phyloP scores from a whole-genome alignment of 805 yeast genomes.

The Clavispora phyllophila region DNA sequence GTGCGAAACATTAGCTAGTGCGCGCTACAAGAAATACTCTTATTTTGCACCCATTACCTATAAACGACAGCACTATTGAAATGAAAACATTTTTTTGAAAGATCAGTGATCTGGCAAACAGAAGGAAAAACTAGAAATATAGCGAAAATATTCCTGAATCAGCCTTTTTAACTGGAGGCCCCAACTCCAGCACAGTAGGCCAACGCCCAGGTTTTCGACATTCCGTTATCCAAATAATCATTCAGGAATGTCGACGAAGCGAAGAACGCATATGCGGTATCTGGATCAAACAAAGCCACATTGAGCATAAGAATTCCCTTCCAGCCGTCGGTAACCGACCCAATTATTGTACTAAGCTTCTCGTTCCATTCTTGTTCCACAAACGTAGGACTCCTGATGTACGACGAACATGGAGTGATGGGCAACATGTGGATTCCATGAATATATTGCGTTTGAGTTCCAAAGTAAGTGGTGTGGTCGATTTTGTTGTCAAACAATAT shows the following conservation, averaged over 20 bases:
- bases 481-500: conserved; percentile 69
- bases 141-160: too few relatives aligned
- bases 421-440: conserved; percentile 82
- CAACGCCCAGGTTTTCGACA: conserved; percentile 58
- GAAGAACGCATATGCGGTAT: conserved; percentile 55
- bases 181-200: conserved; percentile 52
- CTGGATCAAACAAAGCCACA: conserved; percentile 42
- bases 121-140: too few relatives aligned
- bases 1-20: neutral
- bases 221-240: conserved; percentile 53
- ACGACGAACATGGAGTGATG: conserved; percentile 56
- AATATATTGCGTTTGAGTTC: conserved; percentile 53
- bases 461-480: conserved; percentile 71
- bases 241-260: conserved; percentile 22
- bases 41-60: conserved; percentile 1
- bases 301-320: conserved; percentile 48
- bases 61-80: neutral
- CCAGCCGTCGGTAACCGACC: conserved; percentile 54
- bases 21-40: neutral
- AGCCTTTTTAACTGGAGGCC: neutral
- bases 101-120: too few relatives aligned
- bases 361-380: conserved; percentile 22
- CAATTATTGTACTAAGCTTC: conserved; percentile 27
- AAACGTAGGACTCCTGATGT: conserved; percentile 47
- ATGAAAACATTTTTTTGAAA: neutral